These are phyloP conservation scores for Skeletonema grethae DNA, from an alignment of 108 stramenopile genomes.

Conservation along the genomic window DNA sequence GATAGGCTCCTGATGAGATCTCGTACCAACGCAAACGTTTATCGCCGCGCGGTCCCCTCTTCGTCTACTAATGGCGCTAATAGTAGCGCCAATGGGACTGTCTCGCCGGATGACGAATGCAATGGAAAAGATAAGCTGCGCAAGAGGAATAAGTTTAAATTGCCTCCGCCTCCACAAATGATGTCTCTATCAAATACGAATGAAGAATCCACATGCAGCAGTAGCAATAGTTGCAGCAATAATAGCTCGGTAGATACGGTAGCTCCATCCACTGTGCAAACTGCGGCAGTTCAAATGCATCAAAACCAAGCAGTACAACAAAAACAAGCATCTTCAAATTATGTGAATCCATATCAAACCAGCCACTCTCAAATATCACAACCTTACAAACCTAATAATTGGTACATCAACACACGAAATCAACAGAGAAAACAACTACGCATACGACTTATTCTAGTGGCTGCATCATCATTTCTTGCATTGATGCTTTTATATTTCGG, in stretches of 20 bases:
- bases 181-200: background rate
- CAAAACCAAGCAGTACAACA: background rate
- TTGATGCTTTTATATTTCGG: slow-evolving; percentile 9
- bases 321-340: background rate
- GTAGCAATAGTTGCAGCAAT: background rate
- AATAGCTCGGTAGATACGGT: background rate
- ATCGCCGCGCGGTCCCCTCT: background rate
- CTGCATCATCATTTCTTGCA: slow-evolving; percentile 1
- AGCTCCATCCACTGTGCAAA: background rate
- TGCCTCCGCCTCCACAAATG: slow-evolving; percentile 44
- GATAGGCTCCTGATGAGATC: slow-evolving; percentile 12
- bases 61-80: background rate
- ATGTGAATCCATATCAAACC: slow-evolving; percentile 20
- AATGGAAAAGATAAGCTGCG: slow-evolving; percentile 1
- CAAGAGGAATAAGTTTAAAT: background rate
- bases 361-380: slow-evolving; percentile 17
- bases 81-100: background rate
- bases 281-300: background rate
- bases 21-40: slow-evolving; percentile 7
- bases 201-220: background rate
- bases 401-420: slow-evolving; percentile 26
- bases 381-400: slow-evolving; percentile 38
- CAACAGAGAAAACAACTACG: slow-evolving; percentile 17
- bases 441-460: slow-evolving; percentile 10
- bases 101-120: background rate